Conservation (phyloP, 306 rosid species). For the Prunus salicina region DNA sequence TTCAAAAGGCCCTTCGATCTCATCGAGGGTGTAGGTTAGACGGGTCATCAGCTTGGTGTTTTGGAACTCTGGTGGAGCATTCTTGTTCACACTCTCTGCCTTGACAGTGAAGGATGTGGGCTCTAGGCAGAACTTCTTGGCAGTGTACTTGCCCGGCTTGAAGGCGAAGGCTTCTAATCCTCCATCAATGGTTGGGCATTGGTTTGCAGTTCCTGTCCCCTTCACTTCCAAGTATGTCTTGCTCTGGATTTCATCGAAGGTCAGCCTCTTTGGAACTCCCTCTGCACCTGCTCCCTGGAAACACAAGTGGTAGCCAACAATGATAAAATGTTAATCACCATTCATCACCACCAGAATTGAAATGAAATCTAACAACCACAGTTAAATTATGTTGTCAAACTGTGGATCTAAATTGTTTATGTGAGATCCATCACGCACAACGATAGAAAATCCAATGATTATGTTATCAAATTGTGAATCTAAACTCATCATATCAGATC, state of each 20-base stretch:
- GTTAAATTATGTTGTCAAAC: background rate
- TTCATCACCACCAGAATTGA: background rate
- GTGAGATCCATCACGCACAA: background rate
- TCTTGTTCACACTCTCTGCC: slow-evolving; percentile 85
- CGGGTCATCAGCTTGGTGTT: slow-evolving; percentile 99
- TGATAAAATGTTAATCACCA: background rate
- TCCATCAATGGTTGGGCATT: slow-evolving; percentile 89
- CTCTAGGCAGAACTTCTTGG: slow-evolving; percentile 78
- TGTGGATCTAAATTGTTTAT: background rate
- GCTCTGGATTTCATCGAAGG: slow-evolving; percentile 93
- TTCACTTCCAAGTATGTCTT: slow-evolving; percentile 92
- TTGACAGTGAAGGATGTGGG: slow-evolving; percentile 97
- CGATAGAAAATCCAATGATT: background rate
- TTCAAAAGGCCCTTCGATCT: slow-evolving; percentile 92
- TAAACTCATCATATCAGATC: background rate
- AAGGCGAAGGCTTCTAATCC: slow-evolving; percentile 72
- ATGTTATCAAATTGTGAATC: no score
- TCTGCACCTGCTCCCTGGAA: slow-evolving; percentile 91
- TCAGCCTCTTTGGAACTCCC: slow-evolving; percentile 79
- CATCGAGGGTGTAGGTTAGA: slow-evolving; percentile 88
- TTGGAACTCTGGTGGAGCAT: slow-evolving; percentile 78
- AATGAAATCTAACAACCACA: background rate
- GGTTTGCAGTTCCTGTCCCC: slow-evolving; percentile 94
- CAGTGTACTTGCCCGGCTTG: slow-evolving; percentile 79
- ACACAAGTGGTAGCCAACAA: background rate